Conservation (phyloP, 495 filamentous ascomycete species). For the Neurospora pannonica region DNA sequence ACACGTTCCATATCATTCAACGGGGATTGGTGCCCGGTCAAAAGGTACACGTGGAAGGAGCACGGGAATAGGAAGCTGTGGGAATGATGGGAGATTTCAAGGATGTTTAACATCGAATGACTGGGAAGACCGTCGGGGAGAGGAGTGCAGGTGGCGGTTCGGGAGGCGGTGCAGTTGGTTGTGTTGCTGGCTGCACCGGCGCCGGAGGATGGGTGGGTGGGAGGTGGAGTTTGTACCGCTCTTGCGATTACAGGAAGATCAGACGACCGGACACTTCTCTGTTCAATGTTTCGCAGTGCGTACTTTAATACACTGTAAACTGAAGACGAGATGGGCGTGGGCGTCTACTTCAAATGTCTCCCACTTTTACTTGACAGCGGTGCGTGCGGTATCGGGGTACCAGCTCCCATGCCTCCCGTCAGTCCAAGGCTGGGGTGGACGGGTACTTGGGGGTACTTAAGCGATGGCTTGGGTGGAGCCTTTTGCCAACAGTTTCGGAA, state of each 20-base stretch:
- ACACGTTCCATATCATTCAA: not conserved
- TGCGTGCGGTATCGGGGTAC: not conserved
- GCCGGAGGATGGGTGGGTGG: conserved; percentile 31
- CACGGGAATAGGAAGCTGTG: not conserved
- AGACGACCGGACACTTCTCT: not conserved
- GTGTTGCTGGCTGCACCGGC: conserved; percentile 8
- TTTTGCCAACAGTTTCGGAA: not conserved
- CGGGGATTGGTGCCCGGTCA: not conserved
- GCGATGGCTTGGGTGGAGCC: no score
- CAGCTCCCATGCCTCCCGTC: not conserved
- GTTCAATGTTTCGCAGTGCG: not conserved
- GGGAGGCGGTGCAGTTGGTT: conserved; percentile 22
- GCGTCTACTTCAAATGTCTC: not conserved
- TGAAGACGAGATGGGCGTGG: not conserved
- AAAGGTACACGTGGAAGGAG: not conserved
- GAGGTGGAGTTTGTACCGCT: conserved; percentile 9
- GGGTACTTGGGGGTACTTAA: not conserved
- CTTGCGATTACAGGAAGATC: not conserved
- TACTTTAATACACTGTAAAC: not conserved
- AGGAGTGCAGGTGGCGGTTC: not conserved
- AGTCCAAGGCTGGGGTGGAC: not conserved
- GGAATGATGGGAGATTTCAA: not conserved
- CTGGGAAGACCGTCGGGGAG: conserved; percentile 31
- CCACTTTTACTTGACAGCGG: not conserved
- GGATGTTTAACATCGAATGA: not conserved